These are phyloP conservation scores for Cokeromyces recurvatus DNA, from an alignment of 371 early-diverging fungal genomes.

Conservation along the genomic window DNA sequence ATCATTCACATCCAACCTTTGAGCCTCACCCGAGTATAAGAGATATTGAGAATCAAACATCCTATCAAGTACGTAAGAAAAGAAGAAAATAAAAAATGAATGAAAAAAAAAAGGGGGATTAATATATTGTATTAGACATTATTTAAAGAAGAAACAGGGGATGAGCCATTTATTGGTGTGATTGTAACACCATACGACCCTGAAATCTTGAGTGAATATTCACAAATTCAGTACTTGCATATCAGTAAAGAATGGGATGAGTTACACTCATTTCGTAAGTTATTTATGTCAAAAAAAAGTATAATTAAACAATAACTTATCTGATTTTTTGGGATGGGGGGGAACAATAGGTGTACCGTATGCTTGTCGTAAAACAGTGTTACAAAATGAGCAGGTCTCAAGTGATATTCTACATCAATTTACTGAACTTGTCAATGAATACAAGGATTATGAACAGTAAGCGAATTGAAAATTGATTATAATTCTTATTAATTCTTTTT, in stretches of 20 bases:
- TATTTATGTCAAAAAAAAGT: background rate
- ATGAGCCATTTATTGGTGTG: slow-evolving; percentile 81
- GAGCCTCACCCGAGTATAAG: slow-evolving; percentile 77
- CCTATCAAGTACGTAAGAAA: slow-evolving; percentile 55
- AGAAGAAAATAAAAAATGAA: background rate
- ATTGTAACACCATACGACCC: slow-evolving; percentile 76
- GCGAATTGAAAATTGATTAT: slow-evolving; percentile 8
- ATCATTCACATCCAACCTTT: slow-evolving; percentile 88
- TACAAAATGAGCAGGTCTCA: slow-evolving; percentile 40
- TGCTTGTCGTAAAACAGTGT: slow-evolving; percentile 43
- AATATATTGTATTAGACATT: slow-evolving; percentile 42
- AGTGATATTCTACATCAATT: slow-evolving; percentile 44
- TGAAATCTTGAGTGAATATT: slow-evolving; percentile 40
- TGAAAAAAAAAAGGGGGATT: too few relatives aligned
- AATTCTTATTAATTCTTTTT: background rate
- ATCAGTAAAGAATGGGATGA: slow-evolving; percentile 45
- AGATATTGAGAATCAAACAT: slow-evolving; percentile 81
- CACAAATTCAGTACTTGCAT: slow-evolving; percentile 58
- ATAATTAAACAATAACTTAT: too few relatives aligned
- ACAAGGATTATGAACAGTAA: slow-evolving; percentile 54
- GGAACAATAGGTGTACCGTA: slow-evolving; percentile 52
- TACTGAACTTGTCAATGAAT: slow-evolving; percentile 41
- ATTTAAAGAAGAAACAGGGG: slow-evolving; percentile 58
- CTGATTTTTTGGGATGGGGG: too few relatives aligned
- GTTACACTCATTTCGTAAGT: slow-evolving; percentile 41